Evolutionary conservation across 2,329 filamentous ascomycete genomes (phyloP).

Genomic region (Amauroascus verrucosus): DNA sequence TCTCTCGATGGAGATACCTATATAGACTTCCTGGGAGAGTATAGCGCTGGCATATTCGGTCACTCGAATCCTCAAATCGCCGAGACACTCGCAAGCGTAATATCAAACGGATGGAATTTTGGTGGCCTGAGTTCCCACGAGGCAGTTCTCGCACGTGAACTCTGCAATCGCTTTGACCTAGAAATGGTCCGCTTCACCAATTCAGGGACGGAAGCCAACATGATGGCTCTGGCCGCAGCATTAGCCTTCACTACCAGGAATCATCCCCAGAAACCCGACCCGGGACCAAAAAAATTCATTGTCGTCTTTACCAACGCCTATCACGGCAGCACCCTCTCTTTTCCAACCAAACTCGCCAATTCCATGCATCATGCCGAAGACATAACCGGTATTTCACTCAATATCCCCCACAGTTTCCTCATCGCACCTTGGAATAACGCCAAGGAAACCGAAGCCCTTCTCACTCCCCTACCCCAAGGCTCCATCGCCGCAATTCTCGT

Average conservation of each 20-base stretch:
- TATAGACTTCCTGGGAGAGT: constrained; percentile 42
- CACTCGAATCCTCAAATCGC: constrained; percentile 51
- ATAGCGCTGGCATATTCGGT: constrained; percentile 55
- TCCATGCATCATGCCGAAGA: constrained; percentile 20
- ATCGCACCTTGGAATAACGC: constrained; percentile 54
- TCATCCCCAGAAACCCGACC: constrained; percentile 19
- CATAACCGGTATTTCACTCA: constrained; percentile 21
- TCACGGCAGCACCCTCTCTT: constrained; percentile 47
- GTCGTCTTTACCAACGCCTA: constrained; percentile 45
- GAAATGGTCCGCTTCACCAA: constrained; percentile 53
- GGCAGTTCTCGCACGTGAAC: constrained; percentile 40
- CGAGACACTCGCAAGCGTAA: constrained; percentile 38
- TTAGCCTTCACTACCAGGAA: constrained; percentile 28
- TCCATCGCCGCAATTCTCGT: constrained; percentile 54
- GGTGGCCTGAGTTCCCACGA: constrained; percentile 47
- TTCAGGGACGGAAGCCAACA: constrained; percentile 56
- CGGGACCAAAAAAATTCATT: constrained; percentile 29
- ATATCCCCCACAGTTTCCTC: constrained; percentile 49
- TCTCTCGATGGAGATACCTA: constrained; percentile 25
- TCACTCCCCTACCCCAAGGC: constrained; percentile 13
- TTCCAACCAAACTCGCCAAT: constrained; percentile 19
- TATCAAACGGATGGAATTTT: constrained; percentile 45
- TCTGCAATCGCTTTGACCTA: constrained; percentile 47
- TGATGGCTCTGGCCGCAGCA: constrained; percentile 49
- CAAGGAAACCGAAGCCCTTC: constrained; percentile 31